Evolutionary conservation across 179 eudicot species (phyloP), one percentile per base, ranked within the genome.

Genomic region (Spinacia oleracea): DNA sequence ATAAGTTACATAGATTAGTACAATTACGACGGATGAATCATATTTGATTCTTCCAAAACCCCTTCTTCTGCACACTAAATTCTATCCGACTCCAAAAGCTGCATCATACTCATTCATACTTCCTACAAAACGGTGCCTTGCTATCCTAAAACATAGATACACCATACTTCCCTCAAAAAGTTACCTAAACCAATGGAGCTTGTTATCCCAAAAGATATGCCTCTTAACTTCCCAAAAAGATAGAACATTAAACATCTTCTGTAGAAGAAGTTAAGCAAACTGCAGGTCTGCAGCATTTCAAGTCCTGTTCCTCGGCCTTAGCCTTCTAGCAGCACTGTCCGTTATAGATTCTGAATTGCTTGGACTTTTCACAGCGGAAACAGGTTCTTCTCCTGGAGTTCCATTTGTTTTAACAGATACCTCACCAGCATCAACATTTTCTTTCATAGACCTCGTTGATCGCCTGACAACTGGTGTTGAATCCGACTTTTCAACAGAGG

Each of bases 301-400:
- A 14, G 68, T 32, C 8, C 11, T 31, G 67, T 74, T 88, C 83
- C 94, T 87, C 65, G 83, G 81, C 83, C 94, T 87, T 46, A 89
- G 78, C 78, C 90, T 88, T 78, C 86, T 79, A 42, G 82, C 89
- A 71, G 84, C 81, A 82, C 89, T 88, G 80, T 89, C 90, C 55
- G 76, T 79, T 63, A 12, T 32, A 14, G 67, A 43, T 43, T 45
- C 55, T 23, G 60, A 78, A 63, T 35, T 69, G 73, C 82, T 62
- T 20, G 55, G 53, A 71, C 11, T 21, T 5, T 45, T 63, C 78
- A 64, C 82, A 73, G 56, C 77, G 29, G 80, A 79, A 85, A 68
- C 51, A 70, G 43, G 25, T 46, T 78, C 72, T 6, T 58, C 64
- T 21, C 50, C 32, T 21, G 58, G 69, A 46, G 45, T 35, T 21